Evolutionary conservation across 495 filamentous ascomycete species (phyloP), one percentile per base, ranked within the genome.

Genomic region (Pyrenula aspistea): DNA sequence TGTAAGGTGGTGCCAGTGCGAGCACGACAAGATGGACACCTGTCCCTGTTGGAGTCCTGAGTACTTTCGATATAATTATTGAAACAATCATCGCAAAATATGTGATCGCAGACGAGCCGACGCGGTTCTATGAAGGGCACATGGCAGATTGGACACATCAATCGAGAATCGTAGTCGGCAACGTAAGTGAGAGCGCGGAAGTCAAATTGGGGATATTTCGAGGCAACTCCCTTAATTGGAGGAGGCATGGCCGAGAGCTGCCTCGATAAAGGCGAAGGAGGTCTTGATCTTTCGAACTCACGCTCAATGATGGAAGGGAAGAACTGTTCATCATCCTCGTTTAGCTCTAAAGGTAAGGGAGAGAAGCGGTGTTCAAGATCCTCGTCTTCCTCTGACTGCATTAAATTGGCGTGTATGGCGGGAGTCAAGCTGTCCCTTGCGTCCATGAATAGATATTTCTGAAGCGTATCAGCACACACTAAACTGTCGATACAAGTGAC

Each of bases 81-180:
- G 58, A 93, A 73, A 62, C 89, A 95, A 51, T 74, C 76, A 31
- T 75, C 72, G 67, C 89, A 95, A 72, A 95, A 94, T 25, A 81
- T 75, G 67, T 87, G 84, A 54, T 84, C 87, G 64, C 89, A 95
- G 56, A 74, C 67, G 21, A 90, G 79, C 49, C 80, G 83, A n/a
- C 88, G 74, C 0, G 89, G 88, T 15, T 80, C 68, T 36, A 89
- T 71, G 54, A 91, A 86, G 12, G 89, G 81, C 24, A 81, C 83
- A 59, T 83, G 86, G 66, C 89, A 95, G 55, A 95, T 90, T 10
- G 88, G 80, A 60, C 89, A 95, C 68, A 89, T 80, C 19, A 94
- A 78, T 59, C 91, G 88, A 58, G 84, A 79, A 68, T 94, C 89
- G 57, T 85, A 80, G 25, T 70, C 64, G 21, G 74, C 76, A 54